A percentile compares a stretch with the other conserved stretches of the same genome.
Evolutionary conservation across 768 basidiomycete genomes (phyloP).

Genomic region (Amanita polypyramis): DNA sequence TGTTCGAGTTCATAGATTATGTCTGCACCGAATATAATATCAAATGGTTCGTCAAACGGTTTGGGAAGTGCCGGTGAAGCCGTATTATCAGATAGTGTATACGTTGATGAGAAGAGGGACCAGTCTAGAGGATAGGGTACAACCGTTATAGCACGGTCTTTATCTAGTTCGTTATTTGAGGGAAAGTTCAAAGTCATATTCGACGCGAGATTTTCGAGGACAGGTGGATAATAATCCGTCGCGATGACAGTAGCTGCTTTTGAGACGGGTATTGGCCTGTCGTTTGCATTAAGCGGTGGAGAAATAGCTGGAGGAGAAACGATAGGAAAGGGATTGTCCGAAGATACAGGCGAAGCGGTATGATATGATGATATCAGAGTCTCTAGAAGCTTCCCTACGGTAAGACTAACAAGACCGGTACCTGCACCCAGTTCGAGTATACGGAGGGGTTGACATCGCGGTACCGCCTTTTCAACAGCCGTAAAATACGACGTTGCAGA

Average conservation of each 20-base stretch:
- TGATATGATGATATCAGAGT: neutral
- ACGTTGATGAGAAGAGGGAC: conserved; percentile 24
- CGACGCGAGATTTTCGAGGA: conserved; percentile 52
- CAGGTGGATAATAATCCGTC: conserved; percentile 71
- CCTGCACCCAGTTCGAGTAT: conserved; percentile 79
- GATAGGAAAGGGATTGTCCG: no score
- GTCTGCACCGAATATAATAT: conserved; percentile 73
- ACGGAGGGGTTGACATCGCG: conserved; percentile 18
- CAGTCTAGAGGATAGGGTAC: conserved; percentile 46
- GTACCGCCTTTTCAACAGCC: neutral
- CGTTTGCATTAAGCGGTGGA: neutral
- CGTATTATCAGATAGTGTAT: neutral
- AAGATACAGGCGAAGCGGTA: neutral
- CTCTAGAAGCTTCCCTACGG: conserved; percentile 36
- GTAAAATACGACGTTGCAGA: neutral
- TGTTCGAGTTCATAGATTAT: conserved; percentile 70
- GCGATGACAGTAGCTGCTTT: conserved; percentile 35
- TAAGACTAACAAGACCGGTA: conserved; percentile 71
- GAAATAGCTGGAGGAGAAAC: neutral
- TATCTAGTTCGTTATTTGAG: neutral
- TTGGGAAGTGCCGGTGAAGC: neutral
- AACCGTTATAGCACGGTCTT: conserved; percentile 2
- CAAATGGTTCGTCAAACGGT: conserved; percentile 33
- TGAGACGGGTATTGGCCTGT: neutral
- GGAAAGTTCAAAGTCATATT: conserved; percentile 55